A percentile compares a stretch with the other conserved stretches of the same genome.
Conservation (phyloP, 306 rosid genomes). For the Lablab purpureus region DNA sequence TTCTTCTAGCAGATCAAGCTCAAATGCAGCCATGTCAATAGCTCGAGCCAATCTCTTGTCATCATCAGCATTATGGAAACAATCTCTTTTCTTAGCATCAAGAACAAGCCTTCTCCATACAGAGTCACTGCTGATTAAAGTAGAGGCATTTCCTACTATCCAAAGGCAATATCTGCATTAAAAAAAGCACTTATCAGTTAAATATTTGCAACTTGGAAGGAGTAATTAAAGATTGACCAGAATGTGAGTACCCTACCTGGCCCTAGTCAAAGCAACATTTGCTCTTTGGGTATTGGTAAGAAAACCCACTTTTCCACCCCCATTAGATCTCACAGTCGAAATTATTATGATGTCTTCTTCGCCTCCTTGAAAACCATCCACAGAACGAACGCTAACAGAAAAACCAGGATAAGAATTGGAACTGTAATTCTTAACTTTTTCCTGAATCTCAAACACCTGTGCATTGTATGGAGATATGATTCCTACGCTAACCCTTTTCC, state of each 20-base stretch:
- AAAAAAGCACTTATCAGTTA: neutral
- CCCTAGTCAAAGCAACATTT: slow-evolving; percentile 8
- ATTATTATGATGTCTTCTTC: slow-evolving; percentile 16
- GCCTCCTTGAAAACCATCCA: neutral
- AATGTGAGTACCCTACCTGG: neutral
- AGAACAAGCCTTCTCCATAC: slow-evolving; percentile 55
- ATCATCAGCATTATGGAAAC: slow-evolving; percentile 55
- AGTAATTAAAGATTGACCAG: neutral
- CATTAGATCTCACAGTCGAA: slow-evolving; percentile 6
- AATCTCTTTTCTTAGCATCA: slow-evolving; percentile 53
- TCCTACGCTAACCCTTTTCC: neutral
- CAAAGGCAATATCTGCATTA: slow-evolving; percentile 18
- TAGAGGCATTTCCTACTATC: slow-evolving; percentile 14
- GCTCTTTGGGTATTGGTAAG: neutral
- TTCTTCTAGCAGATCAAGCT: slow-evolving; percentile 47
- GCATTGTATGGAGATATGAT: slow-evolving; percentile 15
- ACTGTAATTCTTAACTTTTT: neutral
- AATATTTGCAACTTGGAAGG: neutral
- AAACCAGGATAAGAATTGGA: neutral
- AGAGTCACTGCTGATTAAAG: slow-evolving; percentile 45
- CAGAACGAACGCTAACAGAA: neutral
- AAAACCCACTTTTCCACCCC: slow-evolving; percentile 1
- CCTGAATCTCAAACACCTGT: slow-evolving; percentile 1
- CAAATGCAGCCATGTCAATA: slow-evolving; percentile 20
- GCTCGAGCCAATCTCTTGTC: slow-evolving; percentile 50